Evolutionary conservation across 2,329 filamentous ascomycete genomes (phyloP).

Genomic region (Thyridium curvatum): DNA sequence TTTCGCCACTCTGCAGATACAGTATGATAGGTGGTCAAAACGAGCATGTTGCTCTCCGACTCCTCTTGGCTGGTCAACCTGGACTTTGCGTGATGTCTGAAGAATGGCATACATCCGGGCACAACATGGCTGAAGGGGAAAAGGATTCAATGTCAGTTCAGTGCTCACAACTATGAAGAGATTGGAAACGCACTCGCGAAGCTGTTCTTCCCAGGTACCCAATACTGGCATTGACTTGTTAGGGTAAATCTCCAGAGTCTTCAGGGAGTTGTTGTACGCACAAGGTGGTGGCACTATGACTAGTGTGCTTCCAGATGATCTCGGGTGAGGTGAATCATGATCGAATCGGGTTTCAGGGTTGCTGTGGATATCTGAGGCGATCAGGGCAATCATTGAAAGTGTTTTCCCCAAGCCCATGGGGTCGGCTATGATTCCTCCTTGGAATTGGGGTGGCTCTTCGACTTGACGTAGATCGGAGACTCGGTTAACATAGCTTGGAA

Average conservation of each 20-base stretch:
- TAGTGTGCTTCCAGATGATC: conserved; percentile 14
- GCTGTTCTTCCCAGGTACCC: conserved; percentile 29
- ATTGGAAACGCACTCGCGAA: conserved; percentile 15
- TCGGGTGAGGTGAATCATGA: neutral
- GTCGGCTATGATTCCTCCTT: conserved; percentile 38
- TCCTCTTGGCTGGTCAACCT: conserved; percentile 9
- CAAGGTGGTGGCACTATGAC: conserved; percentile 29
- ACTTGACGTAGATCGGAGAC: conserved; percentile 18
- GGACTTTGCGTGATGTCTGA: conserved; percentile 21
- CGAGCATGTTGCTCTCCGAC: conserved; percentile 14
- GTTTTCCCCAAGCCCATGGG: conserved; percentile 41
- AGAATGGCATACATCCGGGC: conserved; percentile 12
- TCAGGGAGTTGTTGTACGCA: no score
- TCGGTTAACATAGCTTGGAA: conserved; percentile 24
- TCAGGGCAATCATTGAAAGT: conserved; percentile 33
- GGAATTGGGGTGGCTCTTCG: conserved; percentile 25
- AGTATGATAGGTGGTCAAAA: conserved; percentile 35
- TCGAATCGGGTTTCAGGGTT: neutral
- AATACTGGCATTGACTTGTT: conserved; percentile 22
- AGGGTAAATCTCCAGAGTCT: conserved; percentile 1
- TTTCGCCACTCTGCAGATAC: conserved; percentile 26
- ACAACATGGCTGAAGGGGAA: conserved; percentile 23
- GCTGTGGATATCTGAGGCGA: conserved; percentile 19
- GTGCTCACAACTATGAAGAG: no score
- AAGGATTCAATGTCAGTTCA: no score